phyloP scores from a whole-genome alignment of 2,329 filamentous ascomycete species.

The Cladorrhinum sp. region DNA sequence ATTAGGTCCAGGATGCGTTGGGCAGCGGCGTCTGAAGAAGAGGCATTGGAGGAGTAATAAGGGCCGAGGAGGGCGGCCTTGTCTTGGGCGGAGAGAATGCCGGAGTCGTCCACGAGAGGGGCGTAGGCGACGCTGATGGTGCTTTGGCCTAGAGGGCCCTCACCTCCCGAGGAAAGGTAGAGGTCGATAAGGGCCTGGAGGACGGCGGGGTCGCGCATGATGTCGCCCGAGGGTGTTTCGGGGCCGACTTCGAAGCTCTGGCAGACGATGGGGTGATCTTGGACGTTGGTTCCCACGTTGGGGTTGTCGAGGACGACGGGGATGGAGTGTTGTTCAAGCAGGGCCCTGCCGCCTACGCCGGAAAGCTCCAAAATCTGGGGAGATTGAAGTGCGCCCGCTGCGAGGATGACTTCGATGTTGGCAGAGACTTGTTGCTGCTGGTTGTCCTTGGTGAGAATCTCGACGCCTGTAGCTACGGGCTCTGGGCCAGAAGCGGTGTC shows the following conservation, averaged over 20 bases:
- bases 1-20: slow-evolving; percentile 26
- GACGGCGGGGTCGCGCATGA: slow-evolving; percentile 34
- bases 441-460: slow-evolving; percentile 30
- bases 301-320: slow-evolving; percentile 39
- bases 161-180: slow-evolving; percentile 34
- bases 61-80: slow-evolving; percentile 28
- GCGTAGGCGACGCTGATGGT: slow-evolving; percentile 38
- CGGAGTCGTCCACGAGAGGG: slow-evolving; percentile 32
- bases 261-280: slow-evolving; percentile 41
- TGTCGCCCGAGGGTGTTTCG: slow-evolving; percentile 36
- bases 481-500: slow-evolving; percentile 23
- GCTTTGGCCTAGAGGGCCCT: slow-evolving; percentile 38
- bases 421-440: slow-evolving; percentile 18
- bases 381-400: slow-evolving; percentile 39
- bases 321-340: slow-evolving; percentile 41
- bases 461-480: slow-evolving; percentile 35
- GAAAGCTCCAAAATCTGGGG: slow-evolving; percentile 36
- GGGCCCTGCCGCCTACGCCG: slow-evolving; percentile 37
- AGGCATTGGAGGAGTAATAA: slow-evolving; percentile 6
- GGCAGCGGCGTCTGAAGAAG: background rate
- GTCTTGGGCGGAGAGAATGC: slow-evolving; percentile 27
- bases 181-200: slow-evolving; percentile 33
- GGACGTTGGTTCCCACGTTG: slow-evolving; percentile 45
- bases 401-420: slow-evolving; percentile 39
- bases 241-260: slow-evolving; percentile 42